Conservation (phyloP, 257 asterid genomes). For the Schizonepeta tenuifolia region DNA sequence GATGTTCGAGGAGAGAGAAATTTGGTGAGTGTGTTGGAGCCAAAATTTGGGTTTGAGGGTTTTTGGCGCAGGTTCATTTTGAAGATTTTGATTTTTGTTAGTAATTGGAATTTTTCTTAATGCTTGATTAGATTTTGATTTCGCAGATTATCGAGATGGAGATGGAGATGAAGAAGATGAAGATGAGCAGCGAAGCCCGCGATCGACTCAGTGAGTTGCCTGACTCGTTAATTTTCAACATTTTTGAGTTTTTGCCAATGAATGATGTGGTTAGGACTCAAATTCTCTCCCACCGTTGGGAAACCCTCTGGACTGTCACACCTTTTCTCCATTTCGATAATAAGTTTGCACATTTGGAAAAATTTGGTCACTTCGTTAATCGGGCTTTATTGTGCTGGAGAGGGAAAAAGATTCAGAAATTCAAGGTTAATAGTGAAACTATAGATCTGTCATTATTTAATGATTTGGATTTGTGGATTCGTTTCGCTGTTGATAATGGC, state of each 20-base stretch:
- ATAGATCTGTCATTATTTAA: not conserved
- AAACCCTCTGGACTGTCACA: not conserved
- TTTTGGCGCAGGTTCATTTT: no score
- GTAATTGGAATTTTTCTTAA: no score
- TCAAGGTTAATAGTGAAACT: no score
- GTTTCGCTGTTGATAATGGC: not conserved
- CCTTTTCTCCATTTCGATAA: not conserved
- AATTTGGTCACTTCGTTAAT: no score
- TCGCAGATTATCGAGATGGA: not conserved
- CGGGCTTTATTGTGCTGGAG: no score
- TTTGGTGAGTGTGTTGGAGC: no score
- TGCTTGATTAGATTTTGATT: not conserved
- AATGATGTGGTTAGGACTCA: not conserved
- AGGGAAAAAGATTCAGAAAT: no score
- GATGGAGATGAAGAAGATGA: not conserved
- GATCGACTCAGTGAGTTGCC: not conserved
- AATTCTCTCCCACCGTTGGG: not conserved
- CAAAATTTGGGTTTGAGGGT: no score
- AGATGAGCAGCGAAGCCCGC: not conserved
- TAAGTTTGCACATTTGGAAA: not conserved
- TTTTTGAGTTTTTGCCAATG: not conserved
- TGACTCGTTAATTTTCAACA: not conserved
- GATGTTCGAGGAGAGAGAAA: no score
- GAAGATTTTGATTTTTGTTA: no score
- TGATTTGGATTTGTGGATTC: not conserved